Base-by-base conservation (phyloP, 495 filamentous ascomycete genomes). In the Alectoria sarmentosa region DNA sequence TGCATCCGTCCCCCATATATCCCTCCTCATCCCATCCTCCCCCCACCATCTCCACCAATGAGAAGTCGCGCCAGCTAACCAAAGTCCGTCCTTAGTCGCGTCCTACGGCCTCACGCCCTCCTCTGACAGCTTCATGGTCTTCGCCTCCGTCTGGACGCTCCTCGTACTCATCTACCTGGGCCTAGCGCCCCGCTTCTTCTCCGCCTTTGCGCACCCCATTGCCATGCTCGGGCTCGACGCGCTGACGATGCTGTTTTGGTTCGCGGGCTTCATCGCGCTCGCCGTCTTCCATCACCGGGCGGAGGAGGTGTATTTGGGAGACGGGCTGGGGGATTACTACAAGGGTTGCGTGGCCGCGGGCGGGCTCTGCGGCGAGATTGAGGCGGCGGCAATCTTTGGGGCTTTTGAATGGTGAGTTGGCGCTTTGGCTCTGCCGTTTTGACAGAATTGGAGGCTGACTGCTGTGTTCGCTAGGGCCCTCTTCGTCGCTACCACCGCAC, bases 231-330 rank as follows among this genome's bases (percentile, higher is more conserved):
- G 69, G 26, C 76, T 88, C 44, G 88, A 92, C 66, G 76, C 77
- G 52, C 59, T 94, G 21, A 93, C 91, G 19, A 88, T 86, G 81
- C 80, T 94, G 36, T 94, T 93, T 79, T 95, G 91, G 91, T 91
- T 96, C 72, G 85, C 87, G 0, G 90, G 90, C 30, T 88, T 90
- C 67, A 86, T 95, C 72, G 90, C 90, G 1, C 69, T 91, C 1
- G 90, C 86, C 11, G 87, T 84, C 8, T 76, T 79, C 60, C 73
- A 88, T 57, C 82, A 80, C 38, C 72, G 81, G 19, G 60, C 81
- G 4, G 62, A 55, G 2, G 13, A 23, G 62, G 68, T 49, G 84
- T 82, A 63, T 71, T 66, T 30, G n/a, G 3, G n/a, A 0, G 55
- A 58, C 36, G 44, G 21, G 14, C 49, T 21, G 1, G n/a, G 15